Evolutionary conservation across 768 basidiomycete species (phyloP).

Genomic region (Candolleomyces efflorescens): DNA sequence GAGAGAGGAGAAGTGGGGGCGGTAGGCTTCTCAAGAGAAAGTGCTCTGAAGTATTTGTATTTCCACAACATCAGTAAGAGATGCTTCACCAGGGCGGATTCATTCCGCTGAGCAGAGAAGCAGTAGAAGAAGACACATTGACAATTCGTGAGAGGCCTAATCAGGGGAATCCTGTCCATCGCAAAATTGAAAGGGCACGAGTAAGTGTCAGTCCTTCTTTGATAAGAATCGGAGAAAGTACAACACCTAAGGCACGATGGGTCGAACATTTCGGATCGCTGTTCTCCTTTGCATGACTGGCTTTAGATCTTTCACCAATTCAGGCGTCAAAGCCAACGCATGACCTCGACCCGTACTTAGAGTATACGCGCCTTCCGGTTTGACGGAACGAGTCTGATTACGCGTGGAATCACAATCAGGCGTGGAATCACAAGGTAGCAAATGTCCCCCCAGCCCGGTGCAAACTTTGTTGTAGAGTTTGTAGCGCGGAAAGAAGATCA

Average conservation of each 20-base stretch:
- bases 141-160: constrained; percentile 26
- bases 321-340: neutral
- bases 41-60: neutral
- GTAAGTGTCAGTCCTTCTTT: neutral
- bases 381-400: too few species aligned
- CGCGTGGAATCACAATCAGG: too few species aligned
- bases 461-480: neutral
- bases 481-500: neutral
- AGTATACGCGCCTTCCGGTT: neutral
- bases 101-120: constrained; percentile 6
- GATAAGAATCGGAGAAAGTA: neutral
- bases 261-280: constrained; percentile 2
- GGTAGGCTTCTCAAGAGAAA: neutral
- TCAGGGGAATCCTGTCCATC: constrained; percentile 37
- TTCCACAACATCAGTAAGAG: neutral
- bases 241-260: neutral
- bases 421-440: too few species aligned
- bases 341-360: neutral
- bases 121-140: constrained; percentile 17
- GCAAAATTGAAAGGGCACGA: constrained; percentile 14
- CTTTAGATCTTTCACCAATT: neutral
- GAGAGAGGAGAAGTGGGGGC: neutral
- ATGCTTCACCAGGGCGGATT: neutral
- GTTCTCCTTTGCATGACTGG: neutral
- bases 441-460: neutral